These are phyloP conservation scores for Yarrowia sp. DNA, from an alignment of 805 yeast species.

Conservation along the genomic window DNA sequence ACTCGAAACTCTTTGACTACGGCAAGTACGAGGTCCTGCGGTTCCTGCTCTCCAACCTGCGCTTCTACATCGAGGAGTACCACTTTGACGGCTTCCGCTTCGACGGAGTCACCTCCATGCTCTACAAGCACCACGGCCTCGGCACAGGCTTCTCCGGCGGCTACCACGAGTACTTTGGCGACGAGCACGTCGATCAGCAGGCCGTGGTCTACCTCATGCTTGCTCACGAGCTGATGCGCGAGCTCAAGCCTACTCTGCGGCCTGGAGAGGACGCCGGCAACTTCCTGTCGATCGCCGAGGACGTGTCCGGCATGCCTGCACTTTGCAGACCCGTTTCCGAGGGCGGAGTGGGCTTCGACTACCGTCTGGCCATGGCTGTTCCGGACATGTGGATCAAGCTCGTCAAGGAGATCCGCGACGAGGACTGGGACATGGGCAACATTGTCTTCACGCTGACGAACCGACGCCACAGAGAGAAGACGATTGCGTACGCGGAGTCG, in stretches of 20 bases:
- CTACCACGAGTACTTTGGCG: slow-evolving; percentile 81
- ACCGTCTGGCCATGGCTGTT: slow-evolving; percentile 91
- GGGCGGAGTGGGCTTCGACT: slow-evolving; percentile 95
- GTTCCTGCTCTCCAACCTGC: slow-evolving; percentile 78
- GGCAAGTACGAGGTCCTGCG: slow-evolving; percentile 88
- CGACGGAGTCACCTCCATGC: slow-evolving; percentile 95
- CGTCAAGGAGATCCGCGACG: slow-evolving; percentile 78
- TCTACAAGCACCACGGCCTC: slow-evolving; percentile 88
- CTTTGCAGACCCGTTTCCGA: slow-evolving; percentile 66
- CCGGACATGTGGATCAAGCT: slow-evolving; percentile 99
- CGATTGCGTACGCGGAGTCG: slow-evolving; percentile 89
- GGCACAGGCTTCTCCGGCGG: slow-evolving; percentile 88
- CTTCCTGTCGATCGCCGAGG: slow-evolving; percentile 87
- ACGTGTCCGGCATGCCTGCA: slow-evolving; percentile 97
- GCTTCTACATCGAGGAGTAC: slow-evolving; percentile 78
- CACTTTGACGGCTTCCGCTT: slow-evolving; percentile 93
- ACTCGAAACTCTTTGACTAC: slow-evolving; percentile 89
- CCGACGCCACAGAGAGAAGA: slow-evolving; percentile 82
- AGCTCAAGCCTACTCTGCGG: slow-evolving; percentile 43
- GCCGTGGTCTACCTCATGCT: slow-evolving; percentile 84
- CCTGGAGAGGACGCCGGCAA: slow-evolving; percentile 31
- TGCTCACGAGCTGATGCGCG: slow-evolving; percentile 75
- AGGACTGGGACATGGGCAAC: slow-evolving; percentile 84
- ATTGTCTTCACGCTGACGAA: slow-evolving; percentile 82
- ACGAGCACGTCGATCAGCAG: slow-evolving; percentile 74